Evolutionary conservation across 257 asterid genomes (phyloP), one percentile per base, ranked within the genome.

Genomic region (Plantago ovata): DNA sequence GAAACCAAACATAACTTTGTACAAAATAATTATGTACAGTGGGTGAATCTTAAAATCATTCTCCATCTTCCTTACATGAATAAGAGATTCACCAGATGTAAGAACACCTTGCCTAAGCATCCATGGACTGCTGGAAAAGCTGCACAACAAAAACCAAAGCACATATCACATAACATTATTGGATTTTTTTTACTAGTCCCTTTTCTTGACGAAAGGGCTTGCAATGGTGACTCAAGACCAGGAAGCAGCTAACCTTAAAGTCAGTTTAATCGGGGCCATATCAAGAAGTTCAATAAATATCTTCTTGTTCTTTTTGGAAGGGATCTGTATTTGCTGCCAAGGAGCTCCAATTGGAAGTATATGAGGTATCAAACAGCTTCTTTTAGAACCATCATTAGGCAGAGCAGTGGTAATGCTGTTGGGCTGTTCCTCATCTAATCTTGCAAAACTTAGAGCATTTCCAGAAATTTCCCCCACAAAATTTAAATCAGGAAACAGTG

Each of bases 41-140:
- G 55, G 57, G 38, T 16, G 52, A 33, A 56, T 20, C 43, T 16
- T 63, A 24, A 57, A 33, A 66, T 38, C 38, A 57, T 41, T 55
- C 22, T 56, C 63, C 59, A 76, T 8, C 4, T 28, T 28, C 36
- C 95, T 78, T 79, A 92, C 96, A 79, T 92, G 98, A 60, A 88
- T 79, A 62, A 88, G 81, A 62, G 96, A 87, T 76, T 92, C 96
- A 62, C 98, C 96, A 9, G 89, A 84, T 68, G 92, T 80, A 53
- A 88, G 90, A 60, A 88, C 80, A 50, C 96, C 93, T 80, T 84
- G 79, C 61, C 93, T 87, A 64, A 81, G 94, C 77, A 82, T 77
- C 98, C 96, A 85, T 33, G 96, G 98, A 75, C 90, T 80, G 82
- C 98, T 92, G 48, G 95, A 88, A 72, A 88, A 92, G 79, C 98